Percentiles rank a stretch among this genome's conserved stretches.
These are phyloP conservation scores for Chionographis japonica DNA, from an alignment of 106 monocot genomes.

Conservation along the genomic window DNA sequence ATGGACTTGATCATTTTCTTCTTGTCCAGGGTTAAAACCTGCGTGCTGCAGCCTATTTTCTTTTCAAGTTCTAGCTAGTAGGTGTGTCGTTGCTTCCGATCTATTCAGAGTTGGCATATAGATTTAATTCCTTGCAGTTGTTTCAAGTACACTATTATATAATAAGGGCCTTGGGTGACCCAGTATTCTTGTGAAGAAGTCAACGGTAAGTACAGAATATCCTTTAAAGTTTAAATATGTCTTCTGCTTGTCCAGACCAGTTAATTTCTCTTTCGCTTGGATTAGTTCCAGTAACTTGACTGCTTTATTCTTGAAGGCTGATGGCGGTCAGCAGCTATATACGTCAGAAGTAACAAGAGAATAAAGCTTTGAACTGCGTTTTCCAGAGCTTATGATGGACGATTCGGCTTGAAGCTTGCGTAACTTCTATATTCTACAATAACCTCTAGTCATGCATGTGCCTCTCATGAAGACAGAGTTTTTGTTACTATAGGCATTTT, in stretches of 20 bases:
- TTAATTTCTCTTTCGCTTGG: background rate
- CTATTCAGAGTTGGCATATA: background rate
- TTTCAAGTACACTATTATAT: too few species aligned
- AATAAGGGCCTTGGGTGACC: too few species aligned
- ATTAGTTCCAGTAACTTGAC: conserved; percentile 5
- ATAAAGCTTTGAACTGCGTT: background rate
- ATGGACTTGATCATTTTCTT: conserved; percentile 7
- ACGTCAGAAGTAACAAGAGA: background rate
- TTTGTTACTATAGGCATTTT: background rate
- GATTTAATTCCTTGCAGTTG: too few species aligned
- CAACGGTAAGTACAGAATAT: too few species aligned
- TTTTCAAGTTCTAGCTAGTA: conserved; percentile 5
- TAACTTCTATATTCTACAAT: background rate
- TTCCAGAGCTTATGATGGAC: background rate
- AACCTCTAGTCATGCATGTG: background rate
- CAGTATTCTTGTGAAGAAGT: too few species aligned
- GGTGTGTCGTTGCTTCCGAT: background rate
- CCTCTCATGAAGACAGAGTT: background rate
- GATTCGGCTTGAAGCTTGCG: conserved; percentile 4
- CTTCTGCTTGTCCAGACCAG: too few species aligned
- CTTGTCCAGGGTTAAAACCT: conserved; percentile 16
- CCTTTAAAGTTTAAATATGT: too few species aligned
- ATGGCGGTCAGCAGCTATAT: background rate
- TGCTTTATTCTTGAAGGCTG: background rate
- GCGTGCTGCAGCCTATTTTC: background rate